phyloP scores from a whole-genome alignment of 83 land plant species.

The Diphasiastrum complanatum region DNA sequence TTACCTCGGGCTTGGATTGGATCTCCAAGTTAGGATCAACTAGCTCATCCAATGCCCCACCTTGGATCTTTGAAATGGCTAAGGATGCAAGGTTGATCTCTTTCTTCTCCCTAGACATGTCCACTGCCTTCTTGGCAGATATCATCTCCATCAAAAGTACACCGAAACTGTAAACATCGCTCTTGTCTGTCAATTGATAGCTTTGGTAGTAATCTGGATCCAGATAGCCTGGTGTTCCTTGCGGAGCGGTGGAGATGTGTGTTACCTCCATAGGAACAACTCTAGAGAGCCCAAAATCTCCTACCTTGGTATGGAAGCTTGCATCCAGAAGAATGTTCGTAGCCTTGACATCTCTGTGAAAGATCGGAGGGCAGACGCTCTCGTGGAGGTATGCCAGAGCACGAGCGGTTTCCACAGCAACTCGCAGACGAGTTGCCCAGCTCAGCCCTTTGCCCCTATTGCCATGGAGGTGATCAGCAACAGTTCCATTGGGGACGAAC shows the following conservation, averaged over 20 bases:
- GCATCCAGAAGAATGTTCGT: constrained; percentile 22
- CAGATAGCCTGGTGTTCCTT: constrained; percentile 15
- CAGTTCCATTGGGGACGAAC: constrained; percentile 14
- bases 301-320: constrained; percentile 8
- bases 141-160: no score
- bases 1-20: no score
- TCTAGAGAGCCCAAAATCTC: constrained; percentile 19
- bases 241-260: constrained; percentile 1
- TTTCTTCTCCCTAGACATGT: no score
- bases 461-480: constrained; percentile 17
- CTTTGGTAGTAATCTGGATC: constrained; percentile 8
- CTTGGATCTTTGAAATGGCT: no score
- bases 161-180: constrained; percentile 19
- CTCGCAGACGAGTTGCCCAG: constrained; percentile 7
- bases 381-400: constrained; percentile 14
- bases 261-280: background rate
- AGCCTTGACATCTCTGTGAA: constrained; percentile 21
- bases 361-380: background rate
- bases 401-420: constrained; percentile 7
- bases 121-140: no score
- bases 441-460: background rate
- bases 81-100: no score
- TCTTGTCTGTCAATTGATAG: constrained; percentile 5
- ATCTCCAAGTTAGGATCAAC: no score
- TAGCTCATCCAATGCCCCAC: no score